These are phyloP conservation scores for Scutellaria barbata DNA, from an alignment of 257 asterid genomes.

Conservation along the genomic window DNA sequence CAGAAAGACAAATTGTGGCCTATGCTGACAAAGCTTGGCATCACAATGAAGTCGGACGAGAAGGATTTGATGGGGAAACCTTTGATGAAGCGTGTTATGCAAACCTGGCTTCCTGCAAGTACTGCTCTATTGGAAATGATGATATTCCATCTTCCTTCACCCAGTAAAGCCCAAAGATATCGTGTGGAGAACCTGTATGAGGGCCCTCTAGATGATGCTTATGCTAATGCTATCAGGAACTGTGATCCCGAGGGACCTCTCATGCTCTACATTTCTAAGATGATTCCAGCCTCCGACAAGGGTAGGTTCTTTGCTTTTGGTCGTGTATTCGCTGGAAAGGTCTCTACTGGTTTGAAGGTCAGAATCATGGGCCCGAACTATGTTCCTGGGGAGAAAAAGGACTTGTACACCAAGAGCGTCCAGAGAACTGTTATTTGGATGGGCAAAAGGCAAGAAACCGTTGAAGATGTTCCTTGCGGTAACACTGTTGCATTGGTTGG, in stretches of 20 bases:
- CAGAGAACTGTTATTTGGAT: constrained; percentile 60
- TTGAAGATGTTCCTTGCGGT: constrained; percentile 63
- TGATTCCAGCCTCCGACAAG: constrained; percentile 54
- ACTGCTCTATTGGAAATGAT: constrained; percentile 51
- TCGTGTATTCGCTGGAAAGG: constrained; percentile 45
- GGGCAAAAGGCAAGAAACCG: constrained; percentile 61
- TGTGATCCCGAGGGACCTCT: constrained; percentile 52
- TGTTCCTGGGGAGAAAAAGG: constrained; percentile 55
- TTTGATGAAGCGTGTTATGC: constrained; percentile 50
- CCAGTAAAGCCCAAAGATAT: constrained; percentile 44
- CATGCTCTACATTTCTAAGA: constrained; percentile 48
- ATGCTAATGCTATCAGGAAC: constrained; percentile 48
- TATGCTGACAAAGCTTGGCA: constrained; percentile 47
- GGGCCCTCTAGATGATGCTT: constrained; percentile 44
- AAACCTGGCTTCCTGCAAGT: constrained; percentile 42
- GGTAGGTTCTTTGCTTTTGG: constrained; percentile 53
- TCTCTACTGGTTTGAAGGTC: constrained; percentile 50
- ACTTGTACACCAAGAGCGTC: constrained; percentile 48
- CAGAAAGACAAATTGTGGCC: constrained; percentile 51
- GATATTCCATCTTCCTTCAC: constrained; percentile 56
- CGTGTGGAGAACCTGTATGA: constrained; percentile 52
- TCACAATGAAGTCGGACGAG: constrained; percentile 48
- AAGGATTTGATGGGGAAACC: constrained; percentile 53
- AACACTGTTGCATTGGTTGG: constrained; percentile 66
- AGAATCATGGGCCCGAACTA: constrained; percentile 57